Evolutionary conservation across 495 filamentous ascomycete species (phyloP).

Genomic region (Penicillium goetzii): DNA sequence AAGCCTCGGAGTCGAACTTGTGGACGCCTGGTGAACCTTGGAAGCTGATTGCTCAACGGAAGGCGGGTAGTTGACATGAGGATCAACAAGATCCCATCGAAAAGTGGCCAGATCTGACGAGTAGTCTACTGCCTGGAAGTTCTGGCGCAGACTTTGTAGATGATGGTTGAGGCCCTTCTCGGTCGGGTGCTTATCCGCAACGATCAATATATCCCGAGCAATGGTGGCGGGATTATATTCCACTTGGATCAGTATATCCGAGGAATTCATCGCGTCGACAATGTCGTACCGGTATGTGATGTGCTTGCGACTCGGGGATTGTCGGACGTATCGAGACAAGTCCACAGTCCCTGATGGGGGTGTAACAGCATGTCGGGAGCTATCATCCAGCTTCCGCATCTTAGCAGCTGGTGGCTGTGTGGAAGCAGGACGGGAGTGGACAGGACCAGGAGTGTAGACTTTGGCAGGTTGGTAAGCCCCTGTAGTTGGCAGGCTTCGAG

Average conservation of each 20-base stretch:
- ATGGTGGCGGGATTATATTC: slow-evolving; percentile 65
- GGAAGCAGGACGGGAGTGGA: background rate
- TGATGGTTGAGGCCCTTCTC: slow-evolving; percentile 63
- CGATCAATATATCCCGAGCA: slow-evolving; percentile 66
- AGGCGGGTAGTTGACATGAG: background rate
- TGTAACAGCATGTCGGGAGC: background rate
- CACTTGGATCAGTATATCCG: slow-evolving; percentile 46
- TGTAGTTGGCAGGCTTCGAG: background rate
- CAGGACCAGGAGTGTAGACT: background rate
- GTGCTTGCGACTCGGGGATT: slow-evolving; percentile 4
- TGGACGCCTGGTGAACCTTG: background rate
- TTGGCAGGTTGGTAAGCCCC: background rate
- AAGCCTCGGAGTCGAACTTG: background rate
- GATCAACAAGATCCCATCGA: slow-evolving; percentile 69
- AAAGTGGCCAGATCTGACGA: slow-evolving; percentile 63
- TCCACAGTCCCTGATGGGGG: background rate
- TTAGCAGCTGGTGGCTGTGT: slow-evolving; percentile 6
- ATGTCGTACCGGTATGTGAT: slow-evolving; percentile 35
- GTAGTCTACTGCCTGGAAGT: slow-evolving; percentile 44
- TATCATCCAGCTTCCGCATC: slow-evolving; percentile 15
- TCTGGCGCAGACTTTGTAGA: slow-evolving; percentile 50
- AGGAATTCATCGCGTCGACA: slow-evolving; percentile 48
- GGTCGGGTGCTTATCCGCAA: slow-evolving; percentile 61
- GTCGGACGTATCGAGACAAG: background rate
- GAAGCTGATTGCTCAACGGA: background rate